phyloP scores from a whole-genome alignment of 192 early-diverging fungal genomes.

The Backusella tuberculispora region DNA sequence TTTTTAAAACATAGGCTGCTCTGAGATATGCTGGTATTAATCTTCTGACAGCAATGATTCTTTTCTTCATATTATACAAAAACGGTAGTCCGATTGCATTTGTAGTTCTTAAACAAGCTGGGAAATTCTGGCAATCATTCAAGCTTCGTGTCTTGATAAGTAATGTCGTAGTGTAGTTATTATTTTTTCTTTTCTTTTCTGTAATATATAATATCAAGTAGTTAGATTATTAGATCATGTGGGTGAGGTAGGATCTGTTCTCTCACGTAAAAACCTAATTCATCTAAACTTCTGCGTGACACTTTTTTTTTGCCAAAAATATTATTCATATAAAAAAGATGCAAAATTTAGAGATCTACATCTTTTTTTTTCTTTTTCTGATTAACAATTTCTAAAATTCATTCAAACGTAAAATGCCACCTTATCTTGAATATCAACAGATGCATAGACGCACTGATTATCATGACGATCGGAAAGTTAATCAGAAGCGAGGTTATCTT shows the following conservation, averaged over 20 bases:
- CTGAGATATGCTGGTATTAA: slow-evolving; percentile 38
- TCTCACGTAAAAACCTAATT: slow-evolving; percentile 10
- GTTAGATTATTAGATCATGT: neutral
- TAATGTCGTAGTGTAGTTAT: slow-evolving; percentile 2
- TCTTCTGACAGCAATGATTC: slow-evolving; percentile 36
- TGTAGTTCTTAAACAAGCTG: slow-evolving; percentile 15
- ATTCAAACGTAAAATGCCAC: neutral
- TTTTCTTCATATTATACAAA: slow-evolving; percentile 32
- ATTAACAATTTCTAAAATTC: neutral
- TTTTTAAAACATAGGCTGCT: slow-evolving; percentile 27
- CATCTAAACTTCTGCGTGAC: slow-evolving; percentile 10
- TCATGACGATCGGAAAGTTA: neutral
- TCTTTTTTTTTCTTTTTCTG: neutral
- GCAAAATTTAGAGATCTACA: slow-evolving; percentile 2
- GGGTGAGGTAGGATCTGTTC: neutral
- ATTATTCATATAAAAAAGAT: neutral
- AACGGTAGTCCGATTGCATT: slow-evolving; percentile 33
- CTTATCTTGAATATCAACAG: slow-evolving; percentile 1
- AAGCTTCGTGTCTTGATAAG: slow-evolving; percentile 16
- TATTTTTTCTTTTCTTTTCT: neutral
- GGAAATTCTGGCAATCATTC: slow-evolving; percentile 6
- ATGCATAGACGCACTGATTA: neutral
- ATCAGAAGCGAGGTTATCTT: neutral
- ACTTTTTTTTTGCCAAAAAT: neutral
- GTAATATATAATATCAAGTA: slow-evolving; percentile 11